phyloP scores from a whole-genome alignment of 345 rosid species.

The Brassica cretica region DNA sequence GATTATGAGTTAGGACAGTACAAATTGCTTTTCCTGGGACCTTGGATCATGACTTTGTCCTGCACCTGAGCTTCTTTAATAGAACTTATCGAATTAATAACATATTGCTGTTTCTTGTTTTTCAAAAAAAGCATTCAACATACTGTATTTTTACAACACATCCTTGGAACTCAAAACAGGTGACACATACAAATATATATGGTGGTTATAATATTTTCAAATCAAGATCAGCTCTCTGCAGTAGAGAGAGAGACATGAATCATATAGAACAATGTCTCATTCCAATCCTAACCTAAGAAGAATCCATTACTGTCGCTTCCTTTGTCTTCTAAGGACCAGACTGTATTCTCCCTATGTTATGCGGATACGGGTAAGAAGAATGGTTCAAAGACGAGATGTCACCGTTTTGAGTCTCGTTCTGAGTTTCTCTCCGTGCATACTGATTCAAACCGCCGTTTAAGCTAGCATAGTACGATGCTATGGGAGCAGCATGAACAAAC shows the following conservation, averaged over 20 bases:
- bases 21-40: background rate
- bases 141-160: background rate
- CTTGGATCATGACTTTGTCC: background rate
- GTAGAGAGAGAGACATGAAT: conserved; percentile 10
- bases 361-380: conserved; percentile 75
- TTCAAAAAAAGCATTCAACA: background rate
- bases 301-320: conserved; percentile 7
- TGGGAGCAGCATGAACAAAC: conserved; percentile 50
- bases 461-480: conserved; percentile 55
- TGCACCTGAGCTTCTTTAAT: background rate
- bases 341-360: conserved; percentile 70
- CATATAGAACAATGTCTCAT: conserved; percentile 21
- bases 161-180: background rate
- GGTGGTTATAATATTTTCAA: conserved; percentile 8
- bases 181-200: conserved; percentile 3
- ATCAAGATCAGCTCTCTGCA: conserved; percentile 21
- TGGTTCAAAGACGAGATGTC: conserved; percentile 54
- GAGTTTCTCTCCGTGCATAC: conserved; percentile 56
- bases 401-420: conserved; percentile 46
- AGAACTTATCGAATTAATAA: background rate
- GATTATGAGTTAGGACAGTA: background rate
- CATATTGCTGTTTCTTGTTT: background rate
- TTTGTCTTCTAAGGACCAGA: conserved; percentile 60
- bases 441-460: conserved; percentile 56
- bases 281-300: conserved; percentile 31